Base-by-base conservation (phyloP, 495 filamentous ascomycete genomes). In the Trichoderma reesei region DNA sequence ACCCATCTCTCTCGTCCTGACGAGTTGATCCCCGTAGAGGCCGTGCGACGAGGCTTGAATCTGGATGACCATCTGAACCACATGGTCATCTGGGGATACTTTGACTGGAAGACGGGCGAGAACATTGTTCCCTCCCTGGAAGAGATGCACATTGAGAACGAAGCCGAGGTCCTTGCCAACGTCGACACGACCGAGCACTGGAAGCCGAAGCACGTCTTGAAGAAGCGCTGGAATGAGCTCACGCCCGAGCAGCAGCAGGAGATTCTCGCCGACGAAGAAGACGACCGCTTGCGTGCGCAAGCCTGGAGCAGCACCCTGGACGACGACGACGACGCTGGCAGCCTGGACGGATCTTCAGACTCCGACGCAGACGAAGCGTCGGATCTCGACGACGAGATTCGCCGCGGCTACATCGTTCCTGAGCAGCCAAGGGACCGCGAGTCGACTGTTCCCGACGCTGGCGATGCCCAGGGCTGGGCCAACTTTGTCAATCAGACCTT, bases 81-180 rank as follows among this genome's bases (percentile, higher is more conserved):
- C 61, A 82, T 85, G 74, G 76, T 84, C 67, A 63, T 79, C n/a
- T 85, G 75, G 67, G 85, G 85, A 2, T 82, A 80, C 68, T 72
- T 84, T 38, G 75, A 86, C 68, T 64, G 68, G 36, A 60, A 60
- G 31, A 80, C 78, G 6, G 74, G 74, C 51, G 46, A 73, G 64
- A 72, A 78, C 62, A 65, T 73, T 5, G 69, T 73, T 3, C 73
- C 75, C 9, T 71, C 67, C 33, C 64, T 72, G 61, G 74, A 77
- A 14, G 78, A 79, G 72, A 72, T 76, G 71, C 77, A 80, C 68
- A 78, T 79, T 41, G 62, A 59, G 67, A 74, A 74, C 69, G 76
- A 79, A 63, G 76, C 74, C 14, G 70, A 74, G 16, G 61, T 67
- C 5, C 33, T 63, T 48, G 2, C 37, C 20, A 65, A 66, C 5